Conservation (phyloP, 176 grass and related monocot species). For the Oropetium thomaeum region DNA sequence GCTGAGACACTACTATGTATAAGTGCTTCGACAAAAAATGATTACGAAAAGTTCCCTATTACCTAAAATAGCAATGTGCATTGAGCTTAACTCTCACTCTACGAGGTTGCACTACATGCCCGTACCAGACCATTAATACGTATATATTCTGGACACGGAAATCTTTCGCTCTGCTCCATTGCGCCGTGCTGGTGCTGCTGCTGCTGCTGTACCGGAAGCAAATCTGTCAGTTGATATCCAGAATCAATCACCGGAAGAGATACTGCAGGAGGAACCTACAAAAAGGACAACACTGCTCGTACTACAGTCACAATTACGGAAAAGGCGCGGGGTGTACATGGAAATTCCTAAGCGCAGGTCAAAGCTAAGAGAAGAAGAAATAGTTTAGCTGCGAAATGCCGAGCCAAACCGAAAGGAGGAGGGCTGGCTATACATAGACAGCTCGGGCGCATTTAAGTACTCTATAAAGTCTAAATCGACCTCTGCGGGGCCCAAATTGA, state of each 20-base stretch:
- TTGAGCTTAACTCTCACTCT: neutral
- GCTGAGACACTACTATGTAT: neutral
- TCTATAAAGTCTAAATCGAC: conserved; percentile 19
- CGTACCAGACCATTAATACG: neutral
- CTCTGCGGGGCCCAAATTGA: neutral
- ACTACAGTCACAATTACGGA: conserved; percentile 1
- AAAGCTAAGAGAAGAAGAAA: conserved; percentile 15
- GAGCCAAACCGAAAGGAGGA: neutral
- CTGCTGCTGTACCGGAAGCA: conserved; percentile 34
- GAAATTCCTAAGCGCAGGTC: conserved; percentile 1
- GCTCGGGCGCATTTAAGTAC: conserved; percentile 21
- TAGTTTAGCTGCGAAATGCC: conserved; percentile 2
- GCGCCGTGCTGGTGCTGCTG: neutral
- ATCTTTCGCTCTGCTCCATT: conserved; percentile 4
- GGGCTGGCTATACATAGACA: conserved; percentile 10
- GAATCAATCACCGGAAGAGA: conserved; percentile 1
- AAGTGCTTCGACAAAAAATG: neutral
- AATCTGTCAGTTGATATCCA: conserved; percentile 28
- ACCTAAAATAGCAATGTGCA: neutral
- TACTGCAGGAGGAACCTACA: neutral
- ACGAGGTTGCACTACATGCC: neutral
- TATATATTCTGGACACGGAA: conserved; percentile 1
- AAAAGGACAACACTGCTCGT: neutral
- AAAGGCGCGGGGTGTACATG: neutral
- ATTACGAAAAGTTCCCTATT: neutral